Percentiles rank a stretch among this genome's conserved stretches.
Evolutionary conservation across 306 rosid species (phyloP).

Genomic region (Citrullus colocynthis): DNA sequence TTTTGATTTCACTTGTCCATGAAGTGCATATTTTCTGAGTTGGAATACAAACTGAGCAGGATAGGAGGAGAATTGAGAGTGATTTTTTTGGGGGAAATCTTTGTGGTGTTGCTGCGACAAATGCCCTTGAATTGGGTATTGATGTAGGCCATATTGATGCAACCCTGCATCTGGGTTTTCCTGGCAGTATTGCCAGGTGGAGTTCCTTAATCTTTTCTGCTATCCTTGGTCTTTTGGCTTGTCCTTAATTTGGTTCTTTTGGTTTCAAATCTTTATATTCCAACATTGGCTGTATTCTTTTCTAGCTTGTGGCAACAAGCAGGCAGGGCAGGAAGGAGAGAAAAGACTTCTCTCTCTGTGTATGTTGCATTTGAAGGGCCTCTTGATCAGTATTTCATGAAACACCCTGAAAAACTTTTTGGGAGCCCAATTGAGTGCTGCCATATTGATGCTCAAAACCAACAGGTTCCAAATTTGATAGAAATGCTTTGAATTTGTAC

Average conservation of each 20-base stretch:
- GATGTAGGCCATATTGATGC: conserved; percentile 93
- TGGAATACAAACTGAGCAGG: conserved; percentile 33
- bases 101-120: conserved; percentile 90
- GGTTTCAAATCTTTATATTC: not conserved
- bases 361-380: conserved; percentile 90
- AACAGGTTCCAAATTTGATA: conserved; percentile 41
- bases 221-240: not conserved
- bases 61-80: conserved; percentile 80
- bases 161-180: conserved; percentile 95
- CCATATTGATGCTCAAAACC: conserved; percentile 70
- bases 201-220: conserved; percentile 1
- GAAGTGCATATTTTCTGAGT: conserved; percentile 6
- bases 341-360: conserved; percentile 69
- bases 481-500: not conserved
- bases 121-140: conserved; percentile 98
- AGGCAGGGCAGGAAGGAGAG: conserved; percentile 95
- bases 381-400: conserved; percentile 91
- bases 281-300: conserved; percentile 6
- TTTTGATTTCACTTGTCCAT: not conserved
- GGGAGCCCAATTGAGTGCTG: conserved; percentile 86
- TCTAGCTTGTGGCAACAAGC: conserved; percentile 95
- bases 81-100: conserved; percentile 75
- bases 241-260: conserved; percentile 9
- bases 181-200: conserved; percentile 91
- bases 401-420: conserved; percentile 66